A percentile compares a stretch with the other conserved stretches of the same genome.
Evolutionary conservation across 2,329 filamentous ascomycete genomes (phyloP).

Genomic region (Coccinonectria pachysandricola): DNA sequence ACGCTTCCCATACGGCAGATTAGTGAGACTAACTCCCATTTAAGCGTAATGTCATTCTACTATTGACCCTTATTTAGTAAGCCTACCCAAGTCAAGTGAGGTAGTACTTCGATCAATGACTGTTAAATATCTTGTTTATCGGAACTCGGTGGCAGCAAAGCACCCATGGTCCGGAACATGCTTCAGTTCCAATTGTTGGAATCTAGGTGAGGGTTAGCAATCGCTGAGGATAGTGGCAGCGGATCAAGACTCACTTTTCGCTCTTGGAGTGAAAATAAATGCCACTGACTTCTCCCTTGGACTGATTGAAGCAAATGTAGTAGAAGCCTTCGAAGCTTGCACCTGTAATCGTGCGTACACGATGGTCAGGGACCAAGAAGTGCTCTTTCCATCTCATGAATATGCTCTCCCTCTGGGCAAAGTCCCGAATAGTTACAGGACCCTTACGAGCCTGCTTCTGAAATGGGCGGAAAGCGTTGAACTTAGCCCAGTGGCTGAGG

Average conservation of each 20-base stretch:
- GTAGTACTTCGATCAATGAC: no score
- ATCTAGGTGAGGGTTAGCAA: constrained; percentile 39
- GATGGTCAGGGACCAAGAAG: constrained; percentile 91
- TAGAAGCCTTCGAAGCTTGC: constrained; percentile 98
- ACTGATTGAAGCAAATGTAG: constrained; percentile 97
- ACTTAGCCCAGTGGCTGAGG: constrained; percentile 85
- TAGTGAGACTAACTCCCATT: no score
- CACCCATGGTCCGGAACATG: constrained; percentile 80
- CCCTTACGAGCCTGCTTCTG: constrained; percentile 47
- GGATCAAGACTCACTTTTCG: constrained; percentile 63
- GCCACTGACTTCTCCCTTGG: constrained; percentile 74
- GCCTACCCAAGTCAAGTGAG: constrained; percentile 5
- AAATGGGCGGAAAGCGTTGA: constrained; percentile 75
- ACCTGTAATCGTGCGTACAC: constrained; percentile 79
- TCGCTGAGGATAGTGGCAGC: neutral
- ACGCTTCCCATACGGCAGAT: no score
- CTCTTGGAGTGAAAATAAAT: constrained; percentile 98
- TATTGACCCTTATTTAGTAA: no score
- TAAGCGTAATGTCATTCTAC: no score
- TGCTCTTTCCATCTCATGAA: constrained; percentile 99
- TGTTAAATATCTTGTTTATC: no score
- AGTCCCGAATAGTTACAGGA: constrained; percentile 51
- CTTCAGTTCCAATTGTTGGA: constrained; percentile 85
- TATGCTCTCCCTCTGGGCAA: constrained; percentile 72
- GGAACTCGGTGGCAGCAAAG: constrained; percentile 77